phyloP scores from a whole-genome alignment of 306 rosid species.

The Rosa persica region DNA sequence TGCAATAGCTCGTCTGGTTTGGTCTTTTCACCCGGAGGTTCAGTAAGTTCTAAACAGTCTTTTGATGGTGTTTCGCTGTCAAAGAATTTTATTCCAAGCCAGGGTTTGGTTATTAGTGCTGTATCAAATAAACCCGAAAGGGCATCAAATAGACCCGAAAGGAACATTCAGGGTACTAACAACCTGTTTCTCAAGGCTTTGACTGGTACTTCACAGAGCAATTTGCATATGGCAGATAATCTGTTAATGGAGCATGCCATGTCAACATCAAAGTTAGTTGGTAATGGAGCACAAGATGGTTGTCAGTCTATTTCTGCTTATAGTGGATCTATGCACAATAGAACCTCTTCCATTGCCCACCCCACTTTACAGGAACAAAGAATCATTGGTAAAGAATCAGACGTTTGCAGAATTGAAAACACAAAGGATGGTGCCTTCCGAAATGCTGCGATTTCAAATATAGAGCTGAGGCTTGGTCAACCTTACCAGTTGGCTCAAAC shows the following conservation, averaged over 20 bases:
- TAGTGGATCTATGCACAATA: conserved; percentile 38
- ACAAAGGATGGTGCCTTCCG: conserved; percentile 32
- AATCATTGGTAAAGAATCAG: conserved; percentile 38
- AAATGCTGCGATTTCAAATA: conserved; percentile 48
- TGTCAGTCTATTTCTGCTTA: conserved; percentile 35
- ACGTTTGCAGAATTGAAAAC: conserved; percentile 30
- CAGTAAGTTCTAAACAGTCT: conserved; percentile 44
- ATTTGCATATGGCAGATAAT: conserved; percentile 27
- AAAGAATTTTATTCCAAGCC: conserved; percentile 31
- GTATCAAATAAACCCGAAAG: conserved; percentile 38
- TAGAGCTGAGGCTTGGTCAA: conserved; percentile 68
- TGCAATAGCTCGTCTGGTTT: conserved; percentile 37
- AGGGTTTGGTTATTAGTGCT: conserved; percentile 37
- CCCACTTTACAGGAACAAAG: conserved; percentile 39
- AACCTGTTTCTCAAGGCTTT: conserved; percentile 37
- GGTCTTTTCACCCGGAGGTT: conserved; percentile 37
- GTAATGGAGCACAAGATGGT: conserved; percentile 35
- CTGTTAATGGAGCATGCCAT: conserved; percentile 29
- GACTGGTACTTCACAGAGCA: conserved; percentile 36
- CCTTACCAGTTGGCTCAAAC: conserved; percentile 38
- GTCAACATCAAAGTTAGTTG: conserved; percentile 33
- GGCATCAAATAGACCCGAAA: conserved; percentile 34
- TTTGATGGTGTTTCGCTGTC: conserved; percentile 36
- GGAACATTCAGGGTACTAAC: conserved; percentile 31
- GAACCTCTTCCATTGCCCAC: conserved; percentile 29